Conservation (phyloP, 169 alveolate genomes). For the Miamiensis avidus region DNA sequence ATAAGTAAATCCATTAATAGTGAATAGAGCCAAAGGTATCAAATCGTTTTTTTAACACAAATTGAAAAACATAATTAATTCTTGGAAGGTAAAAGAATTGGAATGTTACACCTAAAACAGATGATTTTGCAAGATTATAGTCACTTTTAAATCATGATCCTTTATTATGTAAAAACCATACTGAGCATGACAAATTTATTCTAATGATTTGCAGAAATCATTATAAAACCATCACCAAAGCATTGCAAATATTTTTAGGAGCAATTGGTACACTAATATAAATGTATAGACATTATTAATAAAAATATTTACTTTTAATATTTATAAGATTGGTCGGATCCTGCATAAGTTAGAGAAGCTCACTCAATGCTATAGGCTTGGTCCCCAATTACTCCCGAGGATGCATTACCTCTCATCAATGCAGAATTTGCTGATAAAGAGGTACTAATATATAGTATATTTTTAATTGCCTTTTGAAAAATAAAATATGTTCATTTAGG, state of each 20-base stretch:
- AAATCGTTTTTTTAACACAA: too few relatives aligned
- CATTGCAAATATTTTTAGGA: slow-evolving; percentile 60
- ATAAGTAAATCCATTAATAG: too few relatives aligned
- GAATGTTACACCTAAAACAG: slow-evolving; percentile 52
- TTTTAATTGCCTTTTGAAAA: too few relatives aligned
- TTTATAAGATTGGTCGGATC: too few relatives aligned
- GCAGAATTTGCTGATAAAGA: slow-evolving; percentile 35
- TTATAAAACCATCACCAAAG: slow-evolving; percentile 65
- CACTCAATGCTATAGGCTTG: slow-evolving; percentile 29
- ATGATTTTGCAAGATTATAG: slow-evolving; percentile 41
- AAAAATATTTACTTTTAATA: too few relatives aligned
- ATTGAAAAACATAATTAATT: too few relatives aligned
- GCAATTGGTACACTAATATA: slow-evolving; percentile 50
- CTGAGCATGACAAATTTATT: slow-evolving; percentile 52
- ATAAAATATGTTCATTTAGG: too few relatives aligned
- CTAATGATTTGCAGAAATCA: slow-evolving; percentile 74
- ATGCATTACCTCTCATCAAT: slow-evolving; percentile 40
- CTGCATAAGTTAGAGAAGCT: slow-evolving; percentile 33
- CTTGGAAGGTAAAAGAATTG: slow-evolving; percentile 46
- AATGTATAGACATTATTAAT: too few relatives aligned
- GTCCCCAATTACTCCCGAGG: slow-evolving; percentile 36
- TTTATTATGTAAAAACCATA: slow-evolving; percentile 30
- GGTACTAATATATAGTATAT: slow-evolving; percentile 32
- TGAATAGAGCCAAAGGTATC: too few relatives aligned
- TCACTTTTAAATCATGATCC: slow-evolving; percentile 33